Base-by-base conservation (phyloP, 805 yeast species). In the Suhomyces faveliae region DNA sequence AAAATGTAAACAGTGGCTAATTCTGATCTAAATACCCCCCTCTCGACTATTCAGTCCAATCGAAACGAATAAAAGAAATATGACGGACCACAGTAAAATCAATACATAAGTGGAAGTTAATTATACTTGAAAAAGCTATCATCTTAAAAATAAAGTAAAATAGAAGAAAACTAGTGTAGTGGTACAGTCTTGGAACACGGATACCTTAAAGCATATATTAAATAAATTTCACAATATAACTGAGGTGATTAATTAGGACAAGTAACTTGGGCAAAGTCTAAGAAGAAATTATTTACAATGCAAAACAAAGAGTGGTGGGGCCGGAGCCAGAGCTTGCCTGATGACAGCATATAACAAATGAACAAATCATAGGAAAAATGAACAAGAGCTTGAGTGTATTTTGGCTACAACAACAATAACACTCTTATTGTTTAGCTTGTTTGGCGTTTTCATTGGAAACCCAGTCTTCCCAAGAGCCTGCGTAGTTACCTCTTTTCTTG, bases 391-490 rank as follows among this genome's bases (percentile, higher is more conserved):
- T n/a, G n/a, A n/a, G n/a, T n/a, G n/a, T n/a, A n/a, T n/a, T 27
- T 27, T 27, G 15, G 4, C 15, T n/a, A 9, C 15, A 22, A 22
- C 23, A 7, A 22, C n/a, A n/a, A n/a, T n/a, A 27, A 27, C 30
- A 27, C 10, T 11, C 30, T 27, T 27, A 15, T 22, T 43, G 19
- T 13, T 40, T 22, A 33, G 12, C 25, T 13, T 19, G 17, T 23
- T 17, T 43, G 23, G 57, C 55, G 48, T 63, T 66, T 57, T 73
- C 76, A 45, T 66, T 62, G 33, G 70, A 51, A 43, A 71, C 61
- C 98, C 98, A 92, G 64, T 92, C 97, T 59, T 80, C 84, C 67
- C 83, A 87, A 10, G 96, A 87, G 4, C 98, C 98, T 37, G 77
- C 68, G 68, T 92, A 92, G 66, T 90, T 88, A 48, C 91, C 89